Percentiles rank a stretch among this genome's conserved stretches.
Conservation (phyloP, 2,329 filamentous ascomycete genomes). For the Xylaria arbuscula region DNA sequence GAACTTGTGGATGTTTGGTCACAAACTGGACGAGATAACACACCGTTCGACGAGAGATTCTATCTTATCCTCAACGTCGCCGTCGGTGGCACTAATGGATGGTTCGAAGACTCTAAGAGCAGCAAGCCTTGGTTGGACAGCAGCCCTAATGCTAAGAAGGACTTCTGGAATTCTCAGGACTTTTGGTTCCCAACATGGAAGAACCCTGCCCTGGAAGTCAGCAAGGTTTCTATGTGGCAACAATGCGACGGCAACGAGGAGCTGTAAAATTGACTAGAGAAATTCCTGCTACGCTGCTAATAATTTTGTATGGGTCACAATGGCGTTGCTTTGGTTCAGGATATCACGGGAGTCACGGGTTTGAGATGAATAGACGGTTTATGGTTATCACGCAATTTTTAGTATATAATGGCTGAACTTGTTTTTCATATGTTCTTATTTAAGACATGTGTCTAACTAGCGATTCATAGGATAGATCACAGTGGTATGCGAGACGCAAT, state of each 20-base stretch:
- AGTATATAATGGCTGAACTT: conserved; percentile 31
- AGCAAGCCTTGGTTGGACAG: conserved; percentile 84
- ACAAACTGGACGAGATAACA: conserved; percentile 67
- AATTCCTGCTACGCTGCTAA: neutral
- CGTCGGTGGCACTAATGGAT: conserved; percentile 83
- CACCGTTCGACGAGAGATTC: conserved; percentile 81
- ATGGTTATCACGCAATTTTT: conserved; percentile 25
- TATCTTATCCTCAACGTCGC: conserved; percentile 81
- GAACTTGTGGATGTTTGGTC: conserved; percentile 72
- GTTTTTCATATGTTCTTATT: conserved; percentile 4
- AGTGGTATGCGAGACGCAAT: conserved; percentile 18
- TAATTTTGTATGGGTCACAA: conserved; percentile 8
- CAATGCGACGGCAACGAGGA: conserved; percentile 73
- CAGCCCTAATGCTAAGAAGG: conserved; percentile 72
- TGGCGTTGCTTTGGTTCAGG: conserved; percentile 28
- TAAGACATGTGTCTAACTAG: conserved; percentile 14
- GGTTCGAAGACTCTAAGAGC: conserved; percentile 79
- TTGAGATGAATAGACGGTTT: conserved; percentile 34
- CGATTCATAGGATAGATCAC: conserved; percentile 17
- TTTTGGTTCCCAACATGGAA: conserved; percentile 79
- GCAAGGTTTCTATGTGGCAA: conserved; percentile 76
- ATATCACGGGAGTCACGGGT: conserved; percentile 32
- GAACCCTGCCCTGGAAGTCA: conserved; percentile 73
- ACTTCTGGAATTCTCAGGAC: conserved; percentile 78
- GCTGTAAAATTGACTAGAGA: conserved; percentile 50